These are phyloP conservation scores for Nicotiana benthamiana DNA, from an alignment of 257 asterid genomes.

Conservation along the genomic window DNA sequence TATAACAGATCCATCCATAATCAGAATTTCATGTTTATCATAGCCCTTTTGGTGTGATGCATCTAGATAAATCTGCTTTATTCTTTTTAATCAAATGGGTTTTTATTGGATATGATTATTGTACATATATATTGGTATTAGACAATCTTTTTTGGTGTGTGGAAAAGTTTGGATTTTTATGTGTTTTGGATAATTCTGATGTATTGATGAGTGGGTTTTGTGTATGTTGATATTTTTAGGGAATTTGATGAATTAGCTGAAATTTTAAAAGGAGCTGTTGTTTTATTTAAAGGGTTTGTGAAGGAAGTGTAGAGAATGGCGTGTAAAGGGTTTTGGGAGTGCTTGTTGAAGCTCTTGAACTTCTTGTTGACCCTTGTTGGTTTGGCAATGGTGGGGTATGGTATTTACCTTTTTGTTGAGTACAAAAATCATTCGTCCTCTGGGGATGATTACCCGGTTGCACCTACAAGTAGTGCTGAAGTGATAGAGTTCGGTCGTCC, in stretches of 20 bases:
- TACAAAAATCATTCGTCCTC: conserved; percentile 41
- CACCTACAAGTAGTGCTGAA: conserved; percentile 35
- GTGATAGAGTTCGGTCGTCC: conserved; percentile 78
- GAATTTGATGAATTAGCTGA: conserved; percentile 20
- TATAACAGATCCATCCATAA: not conserved
- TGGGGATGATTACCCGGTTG: conserved; percentile 34
- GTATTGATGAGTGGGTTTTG: conserved; percentile 3
- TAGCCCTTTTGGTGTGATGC: not conserved
- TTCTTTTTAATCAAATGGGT: not conserved
- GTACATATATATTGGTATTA: not conserved
- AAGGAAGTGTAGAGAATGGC: conserved; percentile 40
- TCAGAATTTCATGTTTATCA: not conserved
- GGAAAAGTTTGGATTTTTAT: not conserved
- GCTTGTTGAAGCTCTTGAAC: conserved; percentile 76
- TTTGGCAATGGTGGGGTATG: conserved; percentile 81
- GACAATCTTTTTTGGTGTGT: not conserved
- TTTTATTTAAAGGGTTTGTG: not conserved
- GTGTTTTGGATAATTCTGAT: not conserved
- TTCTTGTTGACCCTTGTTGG: conserved; percentile 68
- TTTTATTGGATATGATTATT: not conserved
- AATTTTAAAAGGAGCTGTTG: conserved; percentile 2
- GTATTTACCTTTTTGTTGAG: conserved; percentile 74
- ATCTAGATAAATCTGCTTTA: not conserved
- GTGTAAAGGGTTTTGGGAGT: conserved; percentile 78
- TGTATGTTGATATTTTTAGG: conserved; percentile 16